phyloP scores from a whole-genome alignment of 139 green algal species.

The Ulvella scutata region DNA sequence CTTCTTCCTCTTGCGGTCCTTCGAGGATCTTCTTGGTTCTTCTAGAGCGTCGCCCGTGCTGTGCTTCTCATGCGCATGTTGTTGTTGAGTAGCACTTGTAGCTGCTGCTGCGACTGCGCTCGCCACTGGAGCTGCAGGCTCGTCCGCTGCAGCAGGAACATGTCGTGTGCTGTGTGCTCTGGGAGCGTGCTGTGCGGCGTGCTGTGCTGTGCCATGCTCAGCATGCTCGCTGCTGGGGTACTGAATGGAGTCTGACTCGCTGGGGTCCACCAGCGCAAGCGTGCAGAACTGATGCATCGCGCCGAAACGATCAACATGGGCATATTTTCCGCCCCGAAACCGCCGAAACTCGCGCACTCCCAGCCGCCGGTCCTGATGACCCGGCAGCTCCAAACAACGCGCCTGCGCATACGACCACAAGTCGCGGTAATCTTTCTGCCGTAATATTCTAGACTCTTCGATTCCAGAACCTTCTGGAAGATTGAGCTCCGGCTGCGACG shows the following conservation, averaged over 20 bases:
- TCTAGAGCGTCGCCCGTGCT: too few species aligned
- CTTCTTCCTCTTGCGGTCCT: not conserved
- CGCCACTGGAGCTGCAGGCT: slow-evolving; percentile 12
- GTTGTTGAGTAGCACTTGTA: too few species aligned
- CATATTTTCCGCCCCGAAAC: not conserved
- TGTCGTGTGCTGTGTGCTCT: not conserved
- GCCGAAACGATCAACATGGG: not conserved
- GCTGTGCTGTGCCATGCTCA: too few species aligned
- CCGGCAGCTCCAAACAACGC: not conserved
- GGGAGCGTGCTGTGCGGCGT: too few species aligned
- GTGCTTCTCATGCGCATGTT: too few species aligned
- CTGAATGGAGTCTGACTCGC: too few species aligned
- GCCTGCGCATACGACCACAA: not conserved
- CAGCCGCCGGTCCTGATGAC: not conserved
- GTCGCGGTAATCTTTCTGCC: not conserved
- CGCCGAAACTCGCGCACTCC: not conserved
- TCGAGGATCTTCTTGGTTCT: too few species aligned
- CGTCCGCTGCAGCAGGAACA: slow-evolving; percentile 12
- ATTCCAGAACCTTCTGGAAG: too few species aligned
- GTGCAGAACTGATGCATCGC: not conserved
- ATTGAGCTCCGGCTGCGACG: not conserved
- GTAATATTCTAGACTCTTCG: too few species aligned
- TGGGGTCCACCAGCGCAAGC: not conserved
- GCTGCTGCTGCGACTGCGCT: slow-evolving; percentile 34
- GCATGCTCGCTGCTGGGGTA: too few species aligned